These are phyloP conservation scores for Boletus reticuloceps DNA, from an alignment of 768 basidiomycete genomes.

Conservation along the genomic window DNA sequence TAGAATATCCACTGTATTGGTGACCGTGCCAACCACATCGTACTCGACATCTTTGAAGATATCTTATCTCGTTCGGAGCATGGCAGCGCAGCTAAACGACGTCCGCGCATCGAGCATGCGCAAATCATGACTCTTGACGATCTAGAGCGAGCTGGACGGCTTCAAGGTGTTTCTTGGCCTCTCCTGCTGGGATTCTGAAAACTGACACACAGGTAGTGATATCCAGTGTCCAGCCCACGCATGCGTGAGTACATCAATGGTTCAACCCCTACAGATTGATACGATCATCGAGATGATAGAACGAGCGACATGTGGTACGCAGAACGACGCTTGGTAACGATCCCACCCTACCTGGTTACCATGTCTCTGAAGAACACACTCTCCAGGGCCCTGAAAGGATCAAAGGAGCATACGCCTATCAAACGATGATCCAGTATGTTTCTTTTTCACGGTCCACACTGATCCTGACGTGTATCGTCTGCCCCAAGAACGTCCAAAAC, in stretches of 20 bases:
- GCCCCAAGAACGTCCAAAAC: conserved; percentile 45
- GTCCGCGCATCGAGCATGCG: conserved; percentile 89
- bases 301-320: conserved; percentile 94
- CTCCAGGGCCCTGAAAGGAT: conserved; percentile 77
- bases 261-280: neutral
- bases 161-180: conserved; percentile 58
- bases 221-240: conserved; percentile 90
- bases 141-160: conserved; percentile 59
- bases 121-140: conserved; percentile 80
- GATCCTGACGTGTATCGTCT: neutral
- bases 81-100: conserved; percentile 37
- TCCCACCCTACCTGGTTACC: conserved; percentile 1
- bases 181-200: neutral
- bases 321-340: conserved; percentile 65
- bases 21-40: conserved; percentile 80
- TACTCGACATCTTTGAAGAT: conserved; percentile 80
- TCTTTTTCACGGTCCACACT: neutral
- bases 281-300: conserved; percentile 32
- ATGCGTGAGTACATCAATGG: conserved; percentile 56
- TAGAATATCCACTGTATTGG: conserved; percentile 90
- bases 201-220: conserved; percentile 53
- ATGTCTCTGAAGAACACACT: neutral
- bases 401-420: conserved; percentile 88
- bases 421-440: conserved; percentile 67
- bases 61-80: conserved; percentile 38